A percentile compares a stretch with the other conserved stretches of the same genome.
Evolutionary conservation across 306 rosid genomes (phyloP).

Genomic region (Sindora glabra): DNA sequence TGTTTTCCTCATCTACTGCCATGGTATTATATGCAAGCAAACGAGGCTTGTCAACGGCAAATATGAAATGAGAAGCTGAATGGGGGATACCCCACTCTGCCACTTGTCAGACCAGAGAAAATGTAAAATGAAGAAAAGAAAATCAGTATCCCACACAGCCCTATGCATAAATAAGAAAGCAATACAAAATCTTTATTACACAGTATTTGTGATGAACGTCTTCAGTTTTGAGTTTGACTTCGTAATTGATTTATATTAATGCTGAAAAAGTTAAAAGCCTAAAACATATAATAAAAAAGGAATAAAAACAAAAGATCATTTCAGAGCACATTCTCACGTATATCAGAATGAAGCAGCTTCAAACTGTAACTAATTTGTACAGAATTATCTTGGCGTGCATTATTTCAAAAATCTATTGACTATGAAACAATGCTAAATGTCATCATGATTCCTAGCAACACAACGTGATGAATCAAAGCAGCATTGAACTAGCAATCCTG

Average conservation of each 20-base stretch:
- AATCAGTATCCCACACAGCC: background rate
- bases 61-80: background rate
- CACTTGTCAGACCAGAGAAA: no score
- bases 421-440: no score
- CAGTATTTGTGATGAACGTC: background rate
- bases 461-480: background rate
- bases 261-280: no score
- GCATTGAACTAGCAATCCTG: background rate
- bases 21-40: no score
- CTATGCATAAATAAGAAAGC: background rate
- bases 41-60: no score
- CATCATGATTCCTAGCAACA: background rate
- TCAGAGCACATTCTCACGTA: background rate
- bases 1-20: no score
- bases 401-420: no score
- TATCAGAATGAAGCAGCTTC: background rate
- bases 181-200: background rate
- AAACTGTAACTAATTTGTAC: background rate
- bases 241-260: no score
- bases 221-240: background rate
- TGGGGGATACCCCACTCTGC: background rate
- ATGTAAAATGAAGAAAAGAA: background rate
- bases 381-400: no score
- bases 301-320: background rate
- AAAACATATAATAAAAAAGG: no score